Evolutionary conservation across 129 eudicot genomes (phyloP), one percentile per base, ranked within the genome.

Genomic region (Centaurea solstitialis): DNA sequence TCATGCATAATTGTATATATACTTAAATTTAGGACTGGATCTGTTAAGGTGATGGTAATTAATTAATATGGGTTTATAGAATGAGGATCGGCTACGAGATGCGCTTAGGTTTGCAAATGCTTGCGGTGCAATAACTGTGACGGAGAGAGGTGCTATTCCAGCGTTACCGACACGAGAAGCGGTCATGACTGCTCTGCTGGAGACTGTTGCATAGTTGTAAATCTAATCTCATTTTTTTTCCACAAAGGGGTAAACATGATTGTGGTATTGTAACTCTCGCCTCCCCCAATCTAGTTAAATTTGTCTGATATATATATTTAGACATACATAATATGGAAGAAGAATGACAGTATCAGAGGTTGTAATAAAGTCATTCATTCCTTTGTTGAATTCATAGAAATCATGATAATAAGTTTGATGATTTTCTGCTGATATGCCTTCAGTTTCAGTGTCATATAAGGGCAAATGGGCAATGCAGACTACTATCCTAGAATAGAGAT

Each of bases 81-180:
- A 92, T 37, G 99, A 95, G 79, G 68, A 78, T 20, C 87, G 87
- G 39, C 80, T 95, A 67, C 85, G 89, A 87, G 97, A 91, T 26
- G 97, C 94, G 30, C 93, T 95, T 41, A 80, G 90, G 24, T 95
- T 95, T 80, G 98, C 98, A 67, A 95, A 95, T 85, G 97, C 93
- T 7, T 95, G 99, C 72, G 99, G 99, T 21, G 99, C 99, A 1
- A 86, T 92, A 80, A 95, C 98, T 9, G 98, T 95, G 69, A 92
- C 85, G 26, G 98, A 95, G 83, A 86, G 99, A 87, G 98, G 99
- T 45, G 98, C 99, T 6, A 95, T 95, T 80, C 99, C 99, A 57
- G 99, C 99, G 68, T 82, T 95, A 89, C 98, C 99, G 18, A 91
- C 90, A 33, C 83, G 86, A 84, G 90, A 89, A 81, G 90, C 86